Base-by-base conservation (phyloP, 768 basidiomycete genomes). In the Hebeloma cylindrosporum region DNA sequence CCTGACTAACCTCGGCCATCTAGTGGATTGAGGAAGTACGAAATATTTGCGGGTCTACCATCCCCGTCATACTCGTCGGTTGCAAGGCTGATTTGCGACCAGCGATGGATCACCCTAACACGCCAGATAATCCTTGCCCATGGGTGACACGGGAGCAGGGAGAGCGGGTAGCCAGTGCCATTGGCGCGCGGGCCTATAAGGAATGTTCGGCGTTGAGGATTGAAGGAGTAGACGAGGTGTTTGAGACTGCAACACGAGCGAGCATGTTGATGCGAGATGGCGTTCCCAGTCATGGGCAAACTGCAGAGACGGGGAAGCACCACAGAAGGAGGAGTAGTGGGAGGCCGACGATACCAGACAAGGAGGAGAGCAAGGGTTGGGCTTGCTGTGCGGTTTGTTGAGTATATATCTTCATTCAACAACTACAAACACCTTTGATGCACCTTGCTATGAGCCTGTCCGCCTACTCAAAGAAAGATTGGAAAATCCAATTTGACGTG, bases 11-110 rank as follows among this genome's bases (percentile, higher is more conserved):
- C 48, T 48, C 39, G 40, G 22, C 41, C 41, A 35, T 37, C 3
- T 57, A 96, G 92, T 98, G 96, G 96, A 96, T 93, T 64, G 93
- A 95, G 66, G 96, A 98, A 72, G 96, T 98, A 9, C 84, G 94
- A 45, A 84, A 77, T n/a, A 94, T 97, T 60, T 98, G 96, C 65
- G 96, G 96, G 0, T 77, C 87, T 25, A 78, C 78, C 21, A 88
- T 98, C 52, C 96, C 96, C 21, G 92, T 99, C 41, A 77, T 99
- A 36, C 84, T 98, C 27, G 94, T 98, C 26, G 96, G 94, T 3
- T 95, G 92, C 74, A 98, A 99, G 67, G 85, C 83, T 43, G 96
- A 99, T 71, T 69, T 98, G 48, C 83, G 96, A 29, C 87, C 85
- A 33, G 69, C 76, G 6, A 61, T 67, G 39, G 58, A 66, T 31